These are phyloP conservation scores for Cladosporium sp. DNA, from an alignment of 2,329 filamentous ascomycete genomes.

Conservation along the genomic window DNA sequence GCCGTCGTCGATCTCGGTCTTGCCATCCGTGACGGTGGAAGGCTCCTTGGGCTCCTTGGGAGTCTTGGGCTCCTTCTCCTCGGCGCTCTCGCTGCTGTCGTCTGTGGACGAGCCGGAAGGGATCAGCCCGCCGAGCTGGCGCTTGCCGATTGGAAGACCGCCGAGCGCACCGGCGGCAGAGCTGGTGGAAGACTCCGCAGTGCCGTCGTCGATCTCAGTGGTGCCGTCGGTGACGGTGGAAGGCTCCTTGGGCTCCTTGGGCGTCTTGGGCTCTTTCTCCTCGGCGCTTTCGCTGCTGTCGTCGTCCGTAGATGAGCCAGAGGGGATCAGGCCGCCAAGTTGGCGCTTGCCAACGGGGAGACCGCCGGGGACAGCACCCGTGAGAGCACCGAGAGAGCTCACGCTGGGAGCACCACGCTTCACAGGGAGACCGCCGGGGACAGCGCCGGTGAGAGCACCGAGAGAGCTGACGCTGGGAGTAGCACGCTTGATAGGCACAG, in stretches of 20 bases:
- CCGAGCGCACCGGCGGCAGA: background rate
- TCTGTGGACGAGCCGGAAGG: background rate
- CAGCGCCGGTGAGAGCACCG: background rate
- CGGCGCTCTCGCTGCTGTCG: background rate
- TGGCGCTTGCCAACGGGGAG: conserved; percentile 4
- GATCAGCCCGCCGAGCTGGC: background rate
- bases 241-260: conserved; percentile 16
- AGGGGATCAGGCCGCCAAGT: background rate
- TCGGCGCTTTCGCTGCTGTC: background rate
- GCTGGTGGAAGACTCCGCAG: background rate
- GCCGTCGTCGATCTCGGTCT: background rate
- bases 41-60: conserved; percentile 17
- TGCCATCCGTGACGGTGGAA: background rate
- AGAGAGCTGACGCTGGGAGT: background rate
- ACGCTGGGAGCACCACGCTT: background rate
- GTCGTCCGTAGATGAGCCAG: background rate
- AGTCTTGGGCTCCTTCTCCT: background rate
- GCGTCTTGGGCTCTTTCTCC: background rate
- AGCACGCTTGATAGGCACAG: background rate
- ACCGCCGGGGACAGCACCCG: background rate
- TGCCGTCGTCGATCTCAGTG: background rate
- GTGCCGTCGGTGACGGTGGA: background rate
- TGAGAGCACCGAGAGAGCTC: background rate
- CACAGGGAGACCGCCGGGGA: background rate
- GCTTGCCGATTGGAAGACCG: background rate